Conservation (phyloP, 768 basidiomycete species). For the Multifurca ochricompacta region DNA sequence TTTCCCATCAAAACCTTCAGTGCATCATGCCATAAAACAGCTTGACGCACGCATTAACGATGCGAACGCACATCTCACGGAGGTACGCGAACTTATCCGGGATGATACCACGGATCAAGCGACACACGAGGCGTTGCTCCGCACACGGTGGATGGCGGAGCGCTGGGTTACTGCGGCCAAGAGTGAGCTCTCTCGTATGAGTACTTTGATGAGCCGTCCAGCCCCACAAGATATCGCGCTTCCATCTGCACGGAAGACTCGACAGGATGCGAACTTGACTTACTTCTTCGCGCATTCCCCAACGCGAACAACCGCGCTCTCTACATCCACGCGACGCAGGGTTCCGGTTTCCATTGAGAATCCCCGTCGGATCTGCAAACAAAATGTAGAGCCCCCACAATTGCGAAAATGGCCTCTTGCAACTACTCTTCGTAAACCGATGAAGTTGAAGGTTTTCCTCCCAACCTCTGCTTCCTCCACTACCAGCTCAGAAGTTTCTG, state of each 20-base stretch:
- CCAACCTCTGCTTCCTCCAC: background rate
- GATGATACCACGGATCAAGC: constrained; percentile 7
- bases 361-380: constrained; percentile 10
- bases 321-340: background rate
- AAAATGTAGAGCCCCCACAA: constrained; percentile 6
- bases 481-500: background rate
- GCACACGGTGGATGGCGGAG: constrained; percentile 18
- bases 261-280: constrained; percentile 15
- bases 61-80: constrained; percentile 9
- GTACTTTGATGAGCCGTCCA: background rate
- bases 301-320: constrained; percentile 1
- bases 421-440: constrained; percentile 3
- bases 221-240: background rate
- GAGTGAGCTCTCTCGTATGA: background rate
- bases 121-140: constrained; percentile 7
- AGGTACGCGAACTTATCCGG: constrained; percentile 11
- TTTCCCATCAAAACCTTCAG: constrained; percentile 4
- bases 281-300: constrained; percentile 20
- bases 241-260: background rate
- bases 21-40: constrained; percentile 3
- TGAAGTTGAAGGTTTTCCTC: background rate
- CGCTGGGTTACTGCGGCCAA: constrained; percentile 13
- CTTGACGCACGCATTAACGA: constrained; percentile 6
- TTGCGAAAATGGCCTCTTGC: constrained; percentile 12
- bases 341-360: background rate